Evolutionary conservation across 108 stramenopile species (phyloP).

Genomic region (Skeletonema grethae): DNA sequence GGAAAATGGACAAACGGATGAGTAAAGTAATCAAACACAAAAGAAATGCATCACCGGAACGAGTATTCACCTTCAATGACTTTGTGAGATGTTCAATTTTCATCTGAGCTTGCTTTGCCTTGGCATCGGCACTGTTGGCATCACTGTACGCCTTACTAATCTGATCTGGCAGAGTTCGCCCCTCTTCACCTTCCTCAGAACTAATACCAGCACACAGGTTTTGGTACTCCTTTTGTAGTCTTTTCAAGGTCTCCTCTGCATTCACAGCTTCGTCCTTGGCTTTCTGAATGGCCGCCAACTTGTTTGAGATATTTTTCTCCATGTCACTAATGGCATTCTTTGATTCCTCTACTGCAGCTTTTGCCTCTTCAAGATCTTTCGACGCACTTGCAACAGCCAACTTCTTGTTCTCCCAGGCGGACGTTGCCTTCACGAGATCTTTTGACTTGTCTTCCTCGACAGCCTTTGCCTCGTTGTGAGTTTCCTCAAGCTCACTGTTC

Average conservation of each 20-base stretch:
- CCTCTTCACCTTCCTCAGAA: conserved; percentile 78
- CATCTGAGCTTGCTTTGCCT: conserved; percentile 89
- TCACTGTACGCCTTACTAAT: conserved; percentile 85
- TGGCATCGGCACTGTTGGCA: conserved; percentile 88
- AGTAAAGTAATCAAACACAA: conserved; percentile 12
- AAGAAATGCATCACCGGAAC: neutral
- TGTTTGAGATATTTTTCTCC: conserved; percentile 62
- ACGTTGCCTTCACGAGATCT: conserved; percentile 90
- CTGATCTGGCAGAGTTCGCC: conserved; percentile 82
- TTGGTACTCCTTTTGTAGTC: conserved; percentile 75
- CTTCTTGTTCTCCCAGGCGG: conserved; percentile 81
- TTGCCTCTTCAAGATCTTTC: conserved; percentile 71
- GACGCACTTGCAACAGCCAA: conserved; percentile 64
- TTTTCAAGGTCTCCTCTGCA: conserved; percentile 63
- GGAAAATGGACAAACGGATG: neutral
- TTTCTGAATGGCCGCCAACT: conserved; percentile 59
- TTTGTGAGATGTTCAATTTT: conserved; percentile 88
- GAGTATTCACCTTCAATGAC: conserved; percentile 63
- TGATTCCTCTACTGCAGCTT: conserved; percentile 62
- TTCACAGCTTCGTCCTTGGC: conserved; percentile 58
- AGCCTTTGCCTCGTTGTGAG: conserved; percentile 53
- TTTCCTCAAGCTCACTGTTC: conserved; percentile 67
- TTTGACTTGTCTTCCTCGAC: conserved; percentile 90
- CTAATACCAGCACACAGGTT: conserved; percentile 88
- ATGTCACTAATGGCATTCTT: conserved; percentile 54